phyloP scores from a whole-genome alignment of 2,329 filamentous ascomycete genomes.

The Aaosphaeria pasadenensis region DNA sequence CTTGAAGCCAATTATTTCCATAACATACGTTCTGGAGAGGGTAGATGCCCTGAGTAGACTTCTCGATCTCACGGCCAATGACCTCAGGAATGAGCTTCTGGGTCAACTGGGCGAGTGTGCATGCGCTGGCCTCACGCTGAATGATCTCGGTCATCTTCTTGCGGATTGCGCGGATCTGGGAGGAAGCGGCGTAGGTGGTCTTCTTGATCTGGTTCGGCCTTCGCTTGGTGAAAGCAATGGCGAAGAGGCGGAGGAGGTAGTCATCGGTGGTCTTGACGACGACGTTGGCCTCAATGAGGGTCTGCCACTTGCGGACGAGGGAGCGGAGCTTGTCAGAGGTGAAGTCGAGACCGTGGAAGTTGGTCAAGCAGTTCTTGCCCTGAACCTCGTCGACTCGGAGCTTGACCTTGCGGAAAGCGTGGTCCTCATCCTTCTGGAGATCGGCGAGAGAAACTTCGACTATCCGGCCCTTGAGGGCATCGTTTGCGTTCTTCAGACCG shows the following conservation, averaged over 20 bases:
- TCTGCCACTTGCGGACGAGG: constrained; percentile 99
- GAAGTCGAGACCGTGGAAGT: constrained; percentile 99
- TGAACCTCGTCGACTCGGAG: constrained; percentile 98
- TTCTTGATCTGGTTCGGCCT: constrained; percentile 99
- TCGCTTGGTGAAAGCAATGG: constrained; percentile 99
- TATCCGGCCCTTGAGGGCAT: constrained; percentile 97
- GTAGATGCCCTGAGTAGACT: constrained; percentile 99
- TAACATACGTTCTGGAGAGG: constrained; percentile 89
- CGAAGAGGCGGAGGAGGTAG: constrained; percentile 98
- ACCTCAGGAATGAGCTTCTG: constrained; percentile 99
- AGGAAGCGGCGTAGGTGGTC: constrained; percentile 96
- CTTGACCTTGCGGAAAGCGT: constrained; percentile 99
- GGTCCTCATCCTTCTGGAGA: constrained; percentile 99
- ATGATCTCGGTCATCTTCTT: constrained; percentile 99
- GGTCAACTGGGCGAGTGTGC: constrained; percentile 93
- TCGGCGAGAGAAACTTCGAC: constrained; percentile 98
- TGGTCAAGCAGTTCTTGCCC: constrained; percentile 99
- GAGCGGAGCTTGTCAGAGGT: constrained; percentile 99
- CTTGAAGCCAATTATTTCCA: not conserved
- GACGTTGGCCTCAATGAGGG: constrained; percentile 98
- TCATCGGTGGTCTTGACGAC: constrained; percentile 99
- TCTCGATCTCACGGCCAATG: constrained; percentile 99
- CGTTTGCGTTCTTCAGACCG: constrained; percentile 99
- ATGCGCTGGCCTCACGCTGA: constrained; percentile 88
- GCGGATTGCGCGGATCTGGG: constrained; percentile 96